Base-by-base conservation (phyloP, 2,329 filamentous ascomycete species). In the Penicillium olsonii region DNA sequence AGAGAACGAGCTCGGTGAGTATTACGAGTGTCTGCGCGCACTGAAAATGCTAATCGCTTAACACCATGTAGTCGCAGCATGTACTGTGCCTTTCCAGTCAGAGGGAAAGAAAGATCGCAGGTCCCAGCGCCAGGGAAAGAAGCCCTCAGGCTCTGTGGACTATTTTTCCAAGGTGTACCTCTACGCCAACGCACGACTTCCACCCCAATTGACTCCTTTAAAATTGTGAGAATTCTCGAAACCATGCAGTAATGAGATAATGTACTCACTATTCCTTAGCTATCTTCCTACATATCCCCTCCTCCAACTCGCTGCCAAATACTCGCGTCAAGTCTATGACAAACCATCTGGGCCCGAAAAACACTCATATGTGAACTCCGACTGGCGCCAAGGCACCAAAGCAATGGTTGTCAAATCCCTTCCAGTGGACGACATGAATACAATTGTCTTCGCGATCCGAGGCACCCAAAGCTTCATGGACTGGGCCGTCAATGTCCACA, bases 391-490 rank as follows among this genome's bases (percentile, higher is more conserved):
- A 3, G 88, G 88, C n/a, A 87, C 88, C 1, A 92, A 92, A 66
- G 87, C 90, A 19, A 92, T 92, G 85, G 84, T 88, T 14, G 85
- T 95, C 65, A 92, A 92, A 64, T 90, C 87, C 0, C 79, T 92
- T 0, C 84, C 88, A 1, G 83, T 91, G 65, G 89, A 94, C 62
- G 79, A 89, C 61, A 84, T 86, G 74, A 84, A 88, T 64, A 85
- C 86, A 15, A 86, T 95, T 47, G 87, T 95, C 10, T 88, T 95
- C 62, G 89, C 90, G 12, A 88, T 95, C 54, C 83, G 90, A 17
- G 90, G 90, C 17, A 90, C 85, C 0, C 84, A 89, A 19, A 87
- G 83, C 6, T 88, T 94, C 59, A 84, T 88, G 75, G 90, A 95
- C 71, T 95, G 90, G 90, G 82, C 87, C 2, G 87, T 94, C 38